A percentile compares a stretch with the other conserved stretches of the same genome.
Conservation (phyloP, 2,329 filamentous ascomycete species). For the Nemania abortiva region DNA sequence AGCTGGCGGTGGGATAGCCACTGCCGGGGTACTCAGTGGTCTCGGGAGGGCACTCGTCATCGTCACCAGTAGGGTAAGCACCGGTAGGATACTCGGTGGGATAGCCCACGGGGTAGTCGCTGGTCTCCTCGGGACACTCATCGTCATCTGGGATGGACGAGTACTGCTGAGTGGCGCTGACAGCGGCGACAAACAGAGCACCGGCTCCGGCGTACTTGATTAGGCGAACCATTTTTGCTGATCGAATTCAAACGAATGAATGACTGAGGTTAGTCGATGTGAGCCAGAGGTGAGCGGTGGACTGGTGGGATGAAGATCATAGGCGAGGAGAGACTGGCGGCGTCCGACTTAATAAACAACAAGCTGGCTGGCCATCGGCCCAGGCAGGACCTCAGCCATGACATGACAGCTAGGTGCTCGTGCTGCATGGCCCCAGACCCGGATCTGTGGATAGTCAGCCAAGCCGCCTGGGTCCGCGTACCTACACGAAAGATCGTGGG, state of each 20-base stretch:
- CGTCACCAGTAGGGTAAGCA: slow-evolving; percentile 24
- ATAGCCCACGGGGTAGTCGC: slow-evolving; percentile 17
- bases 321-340: slow-evolving; percentile 25
- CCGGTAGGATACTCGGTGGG: slow-evolving; percentile 26
- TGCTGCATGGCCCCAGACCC: slow-evolving; percentile 20
- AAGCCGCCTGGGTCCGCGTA: slow-evolving; percentile 11
- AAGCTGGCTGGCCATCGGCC: not conserved
- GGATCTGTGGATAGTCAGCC: slow-evolving; percentile 24
- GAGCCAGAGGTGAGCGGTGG: slow-evolving; percentile 32
- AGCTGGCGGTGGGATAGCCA: slow-evolving; percentile 30
- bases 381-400: not conserved
- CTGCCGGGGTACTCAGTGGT: slow-evolving; percentile 24
- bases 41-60: slow-evolving; percentile 35
- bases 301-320: slow-evolving; percentile 34
- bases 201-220: slow-evolving; percentile 51
- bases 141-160: slow-evolving; percentile 34
- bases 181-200: slow-evolving; percentile 49
- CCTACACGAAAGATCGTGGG: slow-evolving; percentile 28
- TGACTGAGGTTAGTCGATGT: slow-evolving; percentile 45
- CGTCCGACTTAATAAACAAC: slow-evolving; percentile 39
- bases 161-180: slow-evolving; percentile 41
- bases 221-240: slow-evolving; percentile 50
- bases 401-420: not conserved
- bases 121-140: slow-evolving; percentile 24
- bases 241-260: slow-evolving; percentile 46